Base-by-base conservation (phyloP, 2,329 filamentous ascomycete species). In the Sordariomycetes sp. region DNA sequence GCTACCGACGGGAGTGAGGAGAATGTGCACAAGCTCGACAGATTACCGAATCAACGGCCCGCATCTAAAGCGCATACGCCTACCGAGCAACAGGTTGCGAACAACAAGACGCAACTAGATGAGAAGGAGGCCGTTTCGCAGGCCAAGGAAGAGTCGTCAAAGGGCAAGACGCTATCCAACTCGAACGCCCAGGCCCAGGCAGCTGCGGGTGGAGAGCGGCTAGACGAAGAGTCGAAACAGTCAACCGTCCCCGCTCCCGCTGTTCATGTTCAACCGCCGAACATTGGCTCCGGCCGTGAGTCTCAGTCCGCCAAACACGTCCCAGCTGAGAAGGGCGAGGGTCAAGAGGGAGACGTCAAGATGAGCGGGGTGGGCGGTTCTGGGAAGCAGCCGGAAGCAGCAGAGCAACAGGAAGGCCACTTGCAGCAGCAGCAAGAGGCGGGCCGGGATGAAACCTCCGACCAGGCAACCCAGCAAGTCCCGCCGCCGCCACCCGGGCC, bases 311-410 rank as follows among this genome's bases (percentile, higher is more conserved):
- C 5, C 43, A 11, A n/a, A 20, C 46, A 34, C 14, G 55, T 22
- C 10, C 4, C 43, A 12, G 35, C 20, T 14, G 25, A 24, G 28
- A 25, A 58, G 34, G 20, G 8, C 22, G 37, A 43, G 54, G 59
- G 76, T 61, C 70, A 80, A 3, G 82, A 85, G 63, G 79, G 82
- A 28, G 86, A 90, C 69, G 76, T 86, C 58, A 78, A 85, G 58
- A 89, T 90, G 82, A 77, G 78, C 40, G 87, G 89, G 69, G 77
- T 76, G 50, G 20, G 46, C 20, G 22, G 20, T 24, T 50, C 46
- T 24, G 46, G 46, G 50, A 28, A 51, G 3, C 25, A 55, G 37
- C 43, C 32, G 43, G 22, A 37, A 34, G 40, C 40, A 46, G 20
- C 24, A 10, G 24, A 51, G 12, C 69, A 35, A 6, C 52, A 54